Conservation (phyloP, 202 grass and related monocot genomes). For the Panicum virgatum region DNA sequence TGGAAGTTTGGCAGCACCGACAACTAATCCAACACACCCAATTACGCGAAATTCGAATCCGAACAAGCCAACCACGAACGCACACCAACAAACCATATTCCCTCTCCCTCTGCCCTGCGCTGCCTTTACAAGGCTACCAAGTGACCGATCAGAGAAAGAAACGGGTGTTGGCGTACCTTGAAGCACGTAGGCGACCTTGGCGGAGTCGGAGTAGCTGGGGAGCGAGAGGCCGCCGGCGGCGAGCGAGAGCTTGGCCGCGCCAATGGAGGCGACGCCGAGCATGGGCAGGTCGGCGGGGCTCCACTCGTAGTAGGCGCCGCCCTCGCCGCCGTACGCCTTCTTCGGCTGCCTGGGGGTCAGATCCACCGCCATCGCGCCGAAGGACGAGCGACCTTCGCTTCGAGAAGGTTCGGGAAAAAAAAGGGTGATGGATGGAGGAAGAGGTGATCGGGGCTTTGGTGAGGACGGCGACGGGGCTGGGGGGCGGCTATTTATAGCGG, state of each 20-base stretch:
- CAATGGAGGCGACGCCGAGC: conserved; percentile 69
- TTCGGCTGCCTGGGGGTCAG: conserved; percentile 58
- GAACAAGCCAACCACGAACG: not conserved
- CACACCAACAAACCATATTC: not conserved
- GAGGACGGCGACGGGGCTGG: not conserved
- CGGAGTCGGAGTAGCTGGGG: conserved; percentile 86
- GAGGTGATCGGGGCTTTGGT: not conserved
- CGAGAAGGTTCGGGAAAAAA: not conserved
- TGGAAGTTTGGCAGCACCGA: too few species aligned
- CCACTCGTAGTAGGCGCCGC: conserved; percentile 76
- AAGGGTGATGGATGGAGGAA: not conserved
- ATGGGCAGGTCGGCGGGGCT: conserved; percentile 73
- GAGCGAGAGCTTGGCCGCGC: conserved; percentile 73
- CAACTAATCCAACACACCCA: not conserved
- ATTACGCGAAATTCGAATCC: not conserved
- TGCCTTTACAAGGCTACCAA: not conserved
- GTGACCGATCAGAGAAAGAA: not conserved
- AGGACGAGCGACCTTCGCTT: not conserved
- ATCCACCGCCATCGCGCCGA: conserved; percentile 57
- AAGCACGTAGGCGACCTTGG: conserved; percentile 89
- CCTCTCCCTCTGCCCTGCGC: too few species aligned
- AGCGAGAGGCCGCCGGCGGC: conserved; percentile 56
- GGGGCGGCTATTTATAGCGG: conserved; percentile 30
- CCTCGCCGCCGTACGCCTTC: conserved; percentile 60
- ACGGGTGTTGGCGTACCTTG: conserved; percentile 42